phyloP scores from a whole-genome alignment of 371 early-diverging fungal genomes.

The Sporodiniella umbellata region DNA sequence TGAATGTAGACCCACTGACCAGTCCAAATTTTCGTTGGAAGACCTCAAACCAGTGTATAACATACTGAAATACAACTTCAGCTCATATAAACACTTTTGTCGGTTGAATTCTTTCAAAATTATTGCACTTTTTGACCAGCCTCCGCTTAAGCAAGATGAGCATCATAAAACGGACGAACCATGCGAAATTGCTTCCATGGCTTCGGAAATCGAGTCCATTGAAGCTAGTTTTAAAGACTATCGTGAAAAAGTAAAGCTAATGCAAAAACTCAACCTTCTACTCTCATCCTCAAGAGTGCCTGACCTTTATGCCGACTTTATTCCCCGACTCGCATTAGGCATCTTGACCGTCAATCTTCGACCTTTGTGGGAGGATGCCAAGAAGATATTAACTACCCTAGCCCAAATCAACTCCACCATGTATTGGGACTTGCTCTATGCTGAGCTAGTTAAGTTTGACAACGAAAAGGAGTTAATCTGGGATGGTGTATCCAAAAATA shows the following conservation, averaged over 20 bases:
- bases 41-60: constrained; percentile 48
- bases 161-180: constrained; percentile 32
- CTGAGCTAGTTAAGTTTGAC: constrained; percentile 54
- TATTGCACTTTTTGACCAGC: constrained; percentile 65
- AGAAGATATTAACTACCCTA: constrained; percentile 50
- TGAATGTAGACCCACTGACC: neutral
- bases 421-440: constrained; percentile 64
- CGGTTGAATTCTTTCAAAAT: constrained; percentile 75
- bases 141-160: constrained; percentile 41
- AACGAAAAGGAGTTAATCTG: constrained; percentile 55
- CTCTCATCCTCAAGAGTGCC: constrained; percentile 58
- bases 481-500: constrained; percentile 47
- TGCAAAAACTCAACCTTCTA: constrained; percentile 66
- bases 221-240: constrained; percentile 56
- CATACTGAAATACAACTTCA: constrained; percentile 55
- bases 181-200: constrained; percentile 49
- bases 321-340: constrained; percentile 60
- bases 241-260: constrained; percentile 77
- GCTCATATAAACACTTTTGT: constrained; percentile 52
- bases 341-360: constrained; percentile 74
- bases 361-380: constrained; percentile 84
- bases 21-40: constrained; percentile 31
- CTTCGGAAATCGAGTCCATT: constrained; percentile 62
- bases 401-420: constrained; percentile 50
- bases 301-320: constrained; percentile 58